Base-by-base conservation (phyloP, 2,329 filamentous ascomycete species). In the Fusarium aywerte region DNA sequence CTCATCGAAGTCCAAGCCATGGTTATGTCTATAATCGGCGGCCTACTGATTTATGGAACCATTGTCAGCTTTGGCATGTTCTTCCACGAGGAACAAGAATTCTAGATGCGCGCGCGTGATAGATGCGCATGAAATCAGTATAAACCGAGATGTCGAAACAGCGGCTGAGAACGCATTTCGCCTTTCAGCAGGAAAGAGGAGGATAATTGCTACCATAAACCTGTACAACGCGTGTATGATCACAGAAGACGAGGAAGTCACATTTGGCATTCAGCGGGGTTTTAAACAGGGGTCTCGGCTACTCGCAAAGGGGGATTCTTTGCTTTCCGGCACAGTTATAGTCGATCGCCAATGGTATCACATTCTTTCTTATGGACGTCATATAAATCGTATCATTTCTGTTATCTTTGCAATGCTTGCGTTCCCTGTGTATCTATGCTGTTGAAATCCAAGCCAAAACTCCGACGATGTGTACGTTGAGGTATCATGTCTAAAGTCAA, bases 31-130 rank as follows among this genome's bases (percentile, higher is more conserved):
- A 91, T 99, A 73, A 81, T 95, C 51, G 96, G 96, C 27, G 96
- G 96, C 51, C 83, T 97, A 61, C 82, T 99, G 77, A 99, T 99
- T 78, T 99, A 99, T 81, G 92, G 93, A 58, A 99, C 96, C 47
- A 97, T 99, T 77, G 96, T 99, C 81, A 96, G 92, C 82, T 99
- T 99, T 80, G 90, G 92, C 70, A 92, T 97, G 89, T 99, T 98
- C 83, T 99, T 99, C 85, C 91, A 95, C 78, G 94, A 98, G 80
- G 93, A 98, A 78, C 92, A 97, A 76, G 96, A 98, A 74, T 99
- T 98, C 79, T 98, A 81, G 82, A 63, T 50, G 33, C 52, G 62
- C 49, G 32, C 52, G 27, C 23, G 32, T 38, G 33, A 39, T 11
- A 13, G 35, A 29, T 39, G 21, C 31, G 44, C 38, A 53, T 49